Evolutionary conservation across 495 filamentous ascomycete species (phyloP).

Genomic region (Penicillium simplicissimum): DNA sequence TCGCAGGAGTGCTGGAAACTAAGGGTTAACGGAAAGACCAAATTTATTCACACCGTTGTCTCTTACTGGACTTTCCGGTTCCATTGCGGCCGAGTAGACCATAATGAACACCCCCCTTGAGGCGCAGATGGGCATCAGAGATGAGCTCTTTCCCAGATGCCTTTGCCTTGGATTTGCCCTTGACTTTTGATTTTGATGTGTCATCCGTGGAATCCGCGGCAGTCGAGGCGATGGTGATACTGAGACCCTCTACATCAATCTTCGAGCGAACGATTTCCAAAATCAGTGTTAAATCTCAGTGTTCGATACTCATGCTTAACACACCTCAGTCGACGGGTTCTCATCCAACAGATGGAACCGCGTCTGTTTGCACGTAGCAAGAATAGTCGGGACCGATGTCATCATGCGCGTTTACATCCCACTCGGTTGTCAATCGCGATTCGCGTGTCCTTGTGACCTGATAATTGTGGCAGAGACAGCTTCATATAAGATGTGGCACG

Average conservation of each 20-base stretch:
- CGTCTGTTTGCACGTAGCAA: slow-evolving; percentile 51
- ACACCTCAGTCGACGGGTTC: slow-evolving; percentile 42
- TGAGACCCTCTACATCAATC: slow-evolving; percentile 68
- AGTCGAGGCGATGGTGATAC: slow-evolving; percentile 58
- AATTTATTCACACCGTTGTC: not conserved
- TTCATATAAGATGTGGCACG: not conserved
- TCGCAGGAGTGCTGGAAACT: slow-evolving; percentile 59
- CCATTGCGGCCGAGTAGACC: slow-evolving; percentile 78
- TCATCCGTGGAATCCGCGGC: slow-evolving; percentile 26
- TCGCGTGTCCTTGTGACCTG: not conserved
- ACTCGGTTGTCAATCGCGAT: not conserved
- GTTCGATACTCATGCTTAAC: not conserved
- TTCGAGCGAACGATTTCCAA: slow-evolving; percentile 23
- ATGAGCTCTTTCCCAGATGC: slow-evolving; percentile 66
- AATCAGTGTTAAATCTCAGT: slow-evolving; percentile 4
- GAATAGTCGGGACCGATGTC: slow-evolving; percentile 33
- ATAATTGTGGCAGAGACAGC: not conserved
- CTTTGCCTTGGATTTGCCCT: slow-evolving; percentile 55
- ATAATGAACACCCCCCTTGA: slow-evolving; percentile 71
- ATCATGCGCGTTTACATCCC: slow-evolving; percentile 2
- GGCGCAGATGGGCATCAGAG: slow-evolving; percentile 61
- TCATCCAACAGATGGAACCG: slow-evolving; percentile 48
- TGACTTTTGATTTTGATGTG: slow-evolving; percentile 38
- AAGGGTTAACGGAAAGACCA: not conserved
- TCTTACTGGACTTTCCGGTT: slow-evolving; percentile 75